Evolutionary conservation across 495 filamentous ascomycete species (phyloP).

Genomic region (Xylaria curta): DNA sequence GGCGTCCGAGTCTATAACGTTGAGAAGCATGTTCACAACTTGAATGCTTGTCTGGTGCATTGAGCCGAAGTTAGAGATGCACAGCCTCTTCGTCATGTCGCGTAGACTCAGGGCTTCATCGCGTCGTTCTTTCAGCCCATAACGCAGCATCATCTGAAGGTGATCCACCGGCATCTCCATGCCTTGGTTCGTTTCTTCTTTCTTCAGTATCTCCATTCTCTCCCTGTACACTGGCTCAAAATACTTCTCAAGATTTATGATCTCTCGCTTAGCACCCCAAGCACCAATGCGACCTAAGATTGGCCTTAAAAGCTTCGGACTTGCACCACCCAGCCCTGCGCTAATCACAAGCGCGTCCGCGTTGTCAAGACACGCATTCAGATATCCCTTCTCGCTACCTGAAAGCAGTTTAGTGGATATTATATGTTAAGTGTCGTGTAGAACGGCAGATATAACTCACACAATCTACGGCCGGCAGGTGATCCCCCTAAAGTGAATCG

Average conservation of each 20-base stretch:
- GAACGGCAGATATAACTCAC: slow-evolving; percentile 1
- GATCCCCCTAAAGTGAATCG: slow-evolving; percentile 47
- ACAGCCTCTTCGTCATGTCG: slow-evolving; percentile 39
- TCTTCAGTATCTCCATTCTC: slow-evolving; percentile 31
- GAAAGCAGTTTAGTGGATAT: neutral
- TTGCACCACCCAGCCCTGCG: slow-evolving; percentile 34
- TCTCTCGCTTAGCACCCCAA: slow-evolving; percentile 15
- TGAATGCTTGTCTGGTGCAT: slow-evolving; percentile 38
- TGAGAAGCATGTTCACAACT: slow-evolving; percentile 37
- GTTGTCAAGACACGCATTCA: slow-evolving; percentile 30
- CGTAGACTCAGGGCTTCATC: slow-evolving; percentile 40
- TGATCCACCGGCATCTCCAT: slow-evolving; percentile 40
- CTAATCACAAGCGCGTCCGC: slow-evolving; percentile 37
- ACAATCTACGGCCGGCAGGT: slow-evolving; percentile 17
- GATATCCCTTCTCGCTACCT: slow-evolving; percentile 41
- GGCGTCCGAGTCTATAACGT: slow-evolving; percentile 40
- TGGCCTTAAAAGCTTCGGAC: slow-evolving; percentile 39
- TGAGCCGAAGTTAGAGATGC: slow-evolving; percentile 38
- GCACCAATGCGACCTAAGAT: slow-evolving; percentile 37
- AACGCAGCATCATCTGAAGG: slow-evolving; percentile 48
- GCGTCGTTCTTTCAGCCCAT: slow-evolving; percentile 40
- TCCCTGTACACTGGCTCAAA: slow-evolving; percentile 32
- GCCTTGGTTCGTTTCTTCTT: slow-evolving; percentile 29
- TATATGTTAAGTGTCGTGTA: neutral
- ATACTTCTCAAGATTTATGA: slow-evolving; percentile 32